Evolutionary conservation across 129 eudicot genomes (phyloP).

Genomic region (Gnaphalium uliginosum): DNA sequence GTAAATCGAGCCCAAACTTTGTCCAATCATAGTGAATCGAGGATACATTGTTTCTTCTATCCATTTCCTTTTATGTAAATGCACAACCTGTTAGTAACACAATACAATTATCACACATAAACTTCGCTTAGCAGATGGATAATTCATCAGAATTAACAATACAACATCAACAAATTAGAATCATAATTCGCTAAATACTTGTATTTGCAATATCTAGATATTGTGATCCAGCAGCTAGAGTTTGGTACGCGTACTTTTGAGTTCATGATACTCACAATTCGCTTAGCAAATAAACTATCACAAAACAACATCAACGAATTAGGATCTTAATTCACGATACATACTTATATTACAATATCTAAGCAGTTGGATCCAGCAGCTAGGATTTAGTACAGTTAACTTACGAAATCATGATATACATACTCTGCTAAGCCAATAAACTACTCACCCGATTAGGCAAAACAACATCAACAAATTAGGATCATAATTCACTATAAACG

Average conservation of each 20-base stretch:
- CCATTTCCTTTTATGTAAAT: conserved; percentile 84
- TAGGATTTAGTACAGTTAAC: background rate
- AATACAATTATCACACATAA: background rate
- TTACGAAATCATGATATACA: background rate
- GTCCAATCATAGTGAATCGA: conserved; percentile 97
- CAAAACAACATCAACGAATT: background rate
- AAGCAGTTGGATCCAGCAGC: background rate
- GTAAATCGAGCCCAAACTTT: conserved; percentile 90
- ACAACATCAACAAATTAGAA: conserved; percentile 11
- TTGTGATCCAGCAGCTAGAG: conserved; percentile 4
- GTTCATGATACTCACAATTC: background rate
- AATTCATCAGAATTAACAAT: background rate
- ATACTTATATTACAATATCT: background rate
- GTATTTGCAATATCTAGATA: background rate
- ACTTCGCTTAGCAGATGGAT: background rate
- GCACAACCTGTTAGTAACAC: conserved; percentile 62
- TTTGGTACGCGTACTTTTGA: background rate
- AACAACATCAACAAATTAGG: conserved; percentile 13
- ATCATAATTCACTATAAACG: background rate
- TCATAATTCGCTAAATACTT: background rate
- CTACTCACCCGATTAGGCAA: background rate
- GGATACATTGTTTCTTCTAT: conserved; percentile 87
- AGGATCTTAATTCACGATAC: background rate
- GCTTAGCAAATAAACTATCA: background rate
- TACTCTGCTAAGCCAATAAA: background rate